Base-by-base conservation (phyloP, 768 basidiomycete genomes). In the Lactarius deliciosus region DNA sequence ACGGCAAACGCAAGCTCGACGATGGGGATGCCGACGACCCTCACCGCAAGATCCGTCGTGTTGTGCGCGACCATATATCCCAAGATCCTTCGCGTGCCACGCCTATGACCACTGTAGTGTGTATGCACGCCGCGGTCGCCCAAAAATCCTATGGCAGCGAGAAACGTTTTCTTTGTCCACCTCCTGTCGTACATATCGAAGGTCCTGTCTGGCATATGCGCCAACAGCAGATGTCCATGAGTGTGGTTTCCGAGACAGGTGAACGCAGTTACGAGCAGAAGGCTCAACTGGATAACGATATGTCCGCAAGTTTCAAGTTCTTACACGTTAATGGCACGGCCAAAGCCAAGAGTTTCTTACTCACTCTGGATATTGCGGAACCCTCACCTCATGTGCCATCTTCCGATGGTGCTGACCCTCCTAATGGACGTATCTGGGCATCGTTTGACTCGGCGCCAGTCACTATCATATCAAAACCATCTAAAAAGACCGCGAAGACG, bases 61-160 rank as follows among this genome's bases (percentile, higher is more conserved):
- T 91, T 70, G 89, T 92, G 58, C 88, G 88, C 76, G 89, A 92
- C 76, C 90, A 91, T 75, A 85, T 91, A 70, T 85, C 86, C 40
- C 88, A 89, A 73, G 89, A 92, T 72, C 86, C 87, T 10, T 75
- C 85, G 58, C 88, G 88, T 69, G 85, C 89, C 71, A 84, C 91
- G 79, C 89, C 90, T 66, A 93, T 94, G 92, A 94, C 92, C 43
- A 94, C 92, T 45, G 91, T 94, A 38, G 86, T 93, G 68, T 94
- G 91, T 71, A 82, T 95, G 61, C 94, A 96, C 73, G 93, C 94
- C 30, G 92, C 92, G 38, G 93, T 95, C 60, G 95, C 93, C 1
- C 95, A 97, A 79, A 97, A 97, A 79, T 95, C 93, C 13, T 97
- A 97, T 75, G 93, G 93, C 60, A 93, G 90, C 76, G 95, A 97